A percentile compares a stretch with the other conserved stretches of the same genome.
Conservation (phyloP, 352 stramenopile genomes). For the Pilasporangium apinafurcum region DNA sequence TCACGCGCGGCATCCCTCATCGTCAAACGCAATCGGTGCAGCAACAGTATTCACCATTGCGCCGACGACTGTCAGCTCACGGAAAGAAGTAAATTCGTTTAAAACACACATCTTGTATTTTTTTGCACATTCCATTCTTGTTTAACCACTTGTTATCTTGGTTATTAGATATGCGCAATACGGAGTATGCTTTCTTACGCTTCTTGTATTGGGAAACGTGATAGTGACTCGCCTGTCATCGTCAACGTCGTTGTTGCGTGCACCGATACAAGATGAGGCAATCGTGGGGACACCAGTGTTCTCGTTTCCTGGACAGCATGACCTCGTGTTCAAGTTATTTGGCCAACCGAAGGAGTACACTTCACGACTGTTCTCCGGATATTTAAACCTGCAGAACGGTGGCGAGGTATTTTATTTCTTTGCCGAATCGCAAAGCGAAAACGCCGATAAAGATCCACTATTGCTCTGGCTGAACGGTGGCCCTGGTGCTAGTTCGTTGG, state of each 20-base stretch:
- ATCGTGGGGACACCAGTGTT: no score
- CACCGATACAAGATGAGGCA: no score
- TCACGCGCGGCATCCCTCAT: constrained; percentile 14
- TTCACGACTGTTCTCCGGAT: constrained; percentile 48
- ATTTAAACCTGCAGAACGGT: constrained; percentile 41
- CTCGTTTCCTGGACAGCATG: constrained; percentile 24
- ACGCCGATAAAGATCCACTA: constrained; percentile 31
- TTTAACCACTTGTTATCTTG: no score
- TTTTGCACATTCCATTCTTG: no score
- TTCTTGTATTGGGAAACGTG: not conserved
- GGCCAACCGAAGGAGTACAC: constrained; percentile 48
- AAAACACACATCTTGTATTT: no score
- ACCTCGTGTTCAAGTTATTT: constrained; percentile 38
- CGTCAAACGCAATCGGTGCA: constrained; percentile 13
- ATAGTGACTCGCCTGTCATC: not conserved
- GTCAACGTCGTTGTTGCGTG: not conserved
- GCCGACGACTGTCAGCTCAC: no score
- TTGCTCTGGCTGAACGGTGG: constrained; percentile 69
- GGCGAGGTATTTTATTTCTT: constrained; percentile 68
- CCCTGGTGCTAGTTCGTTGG: constrained; percentile 48
- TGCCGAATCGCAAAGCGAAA: constrained; percentile 48
- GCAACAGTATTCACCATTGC: no score
- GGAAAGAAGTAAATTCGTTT: no score
- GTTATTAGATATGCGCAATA: no score
- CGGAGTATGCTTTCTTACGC: no score